phyloP scores from a whole-genome alignment of 2,329 filamentous ascomycete species.

The Fusarium bulbicola region DNA sequence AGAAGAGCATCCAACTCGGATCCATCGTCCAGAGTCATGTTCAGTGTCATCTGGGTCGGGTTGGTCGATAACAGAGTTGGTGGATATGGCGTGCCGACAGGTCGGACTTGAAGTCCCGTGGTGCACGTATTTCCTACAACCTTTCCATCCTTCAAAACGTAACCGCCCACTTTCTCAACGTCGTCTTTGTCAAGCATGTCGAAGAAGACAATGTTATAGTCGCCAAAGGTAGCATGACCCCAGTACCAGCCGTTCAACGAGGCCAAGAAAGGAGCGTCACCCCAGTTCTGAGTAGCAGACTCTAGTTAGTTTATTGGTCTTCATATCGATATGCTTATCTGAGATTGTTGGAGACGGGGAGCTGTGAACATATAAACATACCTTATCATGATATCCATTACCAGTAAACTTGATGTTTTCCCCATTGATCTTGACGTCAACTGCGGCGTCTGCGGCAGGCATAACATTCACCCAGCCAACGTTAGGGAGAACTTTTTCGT shows the following conservation, averaged over 20 bases:
- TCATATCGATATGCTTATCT: not conserved
- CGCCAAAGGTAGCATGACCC: not conserved
- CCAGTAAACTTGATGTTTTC: not conserved
- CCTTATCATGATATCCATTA: not conserved
- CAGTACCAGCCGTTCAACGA: not conserved
- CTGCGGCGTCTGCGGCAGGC: not conserved
- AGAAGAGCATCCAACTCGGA: not conserved
- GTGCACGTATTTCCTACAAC: not conserved
- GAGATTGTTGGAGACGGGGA: not conserved
- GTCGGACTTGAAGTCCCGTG: not conserved
- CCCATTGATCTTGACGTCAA: not conserved
- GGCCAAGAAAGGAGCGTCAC: not conserved
- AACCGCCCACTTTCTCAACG: not conserved
- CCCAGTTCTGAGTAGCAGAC: not conserved
- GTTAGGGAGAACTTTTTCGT: not conserved
- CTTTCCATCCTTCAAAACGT: not conserved
- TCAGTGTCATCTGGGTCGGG: not conserved
- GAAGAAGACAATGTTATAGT: not conserved
- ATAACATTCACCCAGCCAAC: not conserved
- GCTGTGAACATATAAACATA: not conserved
- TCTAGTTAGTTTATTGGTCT: not conserved
- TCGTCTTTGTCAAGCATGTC: not conserved
- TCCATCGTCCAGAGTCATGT: not conserved
- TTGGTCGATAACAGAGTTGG: not conserved
- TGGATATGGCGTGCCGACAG: not conserved